These are phyloP conservation scores for Azolla pinnata DNA, from an alignment of 75 land plant species.

Conservation along the genomic window DNA sequence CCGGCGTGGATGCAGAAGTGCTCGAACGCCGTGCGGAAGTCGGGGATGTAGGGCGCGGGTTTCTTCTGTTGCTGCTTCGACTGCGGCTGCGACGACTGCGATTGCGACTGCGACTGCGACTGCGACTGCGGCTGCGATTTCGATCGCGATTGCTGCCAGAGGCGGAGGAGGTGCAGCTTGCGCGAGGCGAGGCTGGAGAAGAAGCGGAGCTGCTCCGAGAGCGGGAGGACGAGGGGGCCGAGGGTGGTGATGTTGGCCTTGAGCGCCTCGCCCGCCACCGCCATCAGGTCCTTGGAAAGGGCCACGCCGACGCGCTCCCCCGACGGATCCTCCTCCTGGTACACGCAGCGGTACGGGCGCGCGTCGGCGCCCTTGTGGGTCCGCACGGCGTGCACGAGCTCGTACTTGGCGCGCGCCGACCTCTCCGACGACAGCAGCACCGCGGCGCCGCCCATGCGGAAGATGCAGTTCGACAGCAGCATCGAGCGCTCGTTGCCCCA, in stretches of 20 bases:
- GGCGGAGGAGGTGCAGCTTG: too few relatives aligned
- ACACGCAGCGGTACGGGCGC: constrained; percentile 14
- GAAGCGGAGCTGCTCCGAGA: constrained; percentile 28
- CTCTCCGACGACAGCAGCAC: constrained; percentile 24
- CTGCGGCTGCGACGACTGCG: too few relatives aligned
- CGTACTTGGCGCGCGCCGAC: constrained; percentile 31
- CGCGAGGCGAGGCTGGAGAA: constrained; percentile 11
- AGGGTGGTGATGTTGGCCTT: constrained; percentile 30
- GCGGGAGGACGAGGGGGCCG: constrained; percentile 31
- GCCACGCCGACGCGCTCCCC: constrained; percentile 19
- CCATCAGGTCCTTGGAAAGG: constrained; percentile 33
- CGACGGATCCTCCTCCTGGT: constrained; percentile 20
- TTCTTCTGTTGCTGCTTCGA: too few relatives aligned
- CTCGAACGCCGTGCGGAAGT: too few relatives aligned
- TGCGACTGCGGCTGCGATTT: too few relatives aligned
- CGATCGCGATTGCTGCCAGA: too few relatives aligned
- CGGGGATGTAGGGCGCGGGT: too few relatives aligned
- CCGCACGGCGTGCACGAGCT: constrained; percentile 31
- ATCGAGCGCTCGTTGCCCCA: constrained; percentile 35
- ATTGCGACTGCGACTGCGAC: too few relatives aligned
- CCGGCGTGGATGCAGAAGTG: too few relatives aligned
- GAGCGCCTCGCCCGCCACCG: constrained; percentile 38
- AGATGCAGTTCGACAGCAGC: constrained; percentile 43
- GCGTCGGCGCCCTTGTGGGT: constrained; percentile 21
- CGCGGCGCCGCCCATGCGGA: constrained; percentile 44